Conservation (phyloP, 495 filamentous ascomycete species). For the Viridothelium virens region DNA sequence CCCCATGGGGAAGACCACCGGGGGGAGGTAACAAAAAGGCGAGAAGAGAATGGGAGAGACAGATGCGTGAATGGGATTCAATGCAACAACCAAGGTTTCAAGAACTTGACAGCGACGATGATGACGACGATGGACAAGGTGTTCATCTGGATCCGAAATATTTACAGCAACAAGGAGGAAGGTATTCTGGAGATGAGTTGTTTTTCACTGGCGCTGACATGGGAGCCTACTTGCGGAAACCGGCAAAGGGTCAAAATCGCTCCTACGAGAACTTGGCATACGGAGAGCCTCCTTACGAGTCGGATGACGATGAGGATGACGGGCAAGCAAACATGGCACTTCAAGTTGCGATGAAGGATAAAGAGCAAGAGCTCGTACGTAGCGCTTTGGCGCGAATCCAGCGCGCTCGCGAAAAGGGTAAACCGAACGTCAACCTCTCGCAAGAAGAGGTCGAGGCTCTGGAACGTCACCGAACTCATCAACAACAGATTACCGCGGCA, state of each 20-base stretch:
- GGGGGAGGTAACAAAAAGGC: slow-evolving; percentile 40
- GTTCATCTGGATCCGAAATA: slow-evolving; percentile 40
- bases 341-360: slow-evolving; percentile 51
- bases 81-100: slow-evolving; percentile 50
- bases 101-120: slow-evolving; percentile 62
- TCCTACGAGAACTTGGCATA: slow-evolving; percentile 48
- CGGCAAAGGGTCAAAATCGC: slow-evolving; percentile 32
- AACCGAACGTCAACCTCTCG: slow-evolving; percentile 65
- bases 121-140: slow-evolving; percentile 53
- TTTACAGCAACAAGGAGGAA: slow-evolving; percentile 32
- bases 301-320: slow-evolving; percentile 30
- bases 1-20: slow-evolving; percentile 98
- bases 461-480: slow-evolving; percentile 42
- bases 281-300: slow-evolving; percentile 45
- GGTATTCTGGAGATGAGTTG: slow-evolving; percentile 52
- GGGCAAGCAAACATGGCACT: slow-evolving; percentile 17
- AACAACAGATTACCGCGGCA: slow-evolving; percentile 19
- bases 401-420: slow-evolving; percentile 63
- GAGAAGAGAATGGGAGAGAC: slow-evolving; percentile 12
- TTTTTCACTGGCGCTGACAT: slow-evolving; percentile 55
- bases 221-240: slow-evolving; percentile 35
- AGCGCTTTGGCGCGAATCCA: slow-evolving; percentile 68
- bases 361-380: slow-evolving; percentile 66
- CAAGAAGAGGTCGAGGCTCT: slow-evolving; percentile 68
- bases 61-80: slow-evolving; percentile 16